Conservation (phyloP, 2,329 filamentous ascomycete species). For the Colletotrichum navitas region DNA sequence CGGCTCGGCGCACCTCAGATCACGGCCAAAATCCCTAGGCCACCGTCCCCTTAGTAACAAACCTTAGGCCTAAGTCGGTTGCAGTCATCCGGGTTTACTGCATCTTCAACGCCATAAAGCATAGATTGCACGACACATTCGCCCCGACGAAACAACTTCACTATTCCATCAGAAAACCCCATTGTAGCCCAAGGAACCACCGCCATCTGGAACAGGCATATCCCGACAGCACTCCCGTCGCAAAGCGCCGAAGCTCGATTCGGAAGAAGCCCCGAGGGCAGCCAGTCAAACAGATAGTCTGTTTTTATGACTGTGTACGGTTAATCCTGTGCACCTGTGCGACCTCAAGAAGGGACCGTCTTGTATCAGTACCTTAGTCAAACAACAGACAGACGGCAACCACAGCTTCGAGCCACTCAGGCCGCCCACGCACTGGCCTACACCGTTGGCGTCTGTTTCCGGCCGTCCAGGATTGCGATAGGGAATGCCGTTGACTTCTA, state of each 20-base stretch:
- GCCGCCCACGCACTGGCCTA: constrained; percentile 7
- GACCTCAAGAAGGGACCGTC: too few species aligned
- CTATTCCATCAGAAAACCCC: constrained; percentile 14
- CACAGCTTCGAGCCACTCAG: not conserved
- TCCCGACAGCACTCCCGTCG: constrained; percentile 26
- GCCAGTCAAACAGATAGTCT: not conserved
- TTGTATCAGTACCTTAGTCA: too few species aligned
- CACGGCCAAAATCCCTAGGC: constrained; percentile 19
- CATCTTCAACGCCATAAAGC: not conserved
- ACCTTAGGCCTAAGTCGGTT: not conserved
- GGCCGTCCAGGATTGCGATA: not conserved
- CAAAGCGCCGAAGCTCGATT: constrained; percentile 14
- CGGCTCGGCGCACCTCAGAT: constrained; percentile 20
- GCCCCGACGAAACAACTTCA: constrained; percentile 20
- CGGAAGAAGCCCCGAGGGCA: constrained; percentile 27
- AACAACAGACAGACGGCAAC: not conserved
- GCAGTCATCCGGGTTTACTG: constrained; percentile 2
- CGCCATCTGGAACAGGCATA: constrained; percentile 15
- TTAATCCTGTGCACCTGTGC: too few species aligned
- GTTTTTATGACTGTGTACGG: too few species aligned
- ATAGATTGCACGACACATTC: constrained; percentile 20
- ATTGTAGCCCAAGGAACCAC: constrained; percentile 15
- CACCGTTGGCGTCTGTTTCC: not conserved
- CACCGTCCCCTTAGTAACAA: not conserved
- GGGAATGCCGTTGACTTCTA: not conserved